Evolutionary conservation across 306 rosid genomes (phyloP), one percentile per base, ranked within the genome.

Genomic region (Gleditsia sinensis): DNA sequence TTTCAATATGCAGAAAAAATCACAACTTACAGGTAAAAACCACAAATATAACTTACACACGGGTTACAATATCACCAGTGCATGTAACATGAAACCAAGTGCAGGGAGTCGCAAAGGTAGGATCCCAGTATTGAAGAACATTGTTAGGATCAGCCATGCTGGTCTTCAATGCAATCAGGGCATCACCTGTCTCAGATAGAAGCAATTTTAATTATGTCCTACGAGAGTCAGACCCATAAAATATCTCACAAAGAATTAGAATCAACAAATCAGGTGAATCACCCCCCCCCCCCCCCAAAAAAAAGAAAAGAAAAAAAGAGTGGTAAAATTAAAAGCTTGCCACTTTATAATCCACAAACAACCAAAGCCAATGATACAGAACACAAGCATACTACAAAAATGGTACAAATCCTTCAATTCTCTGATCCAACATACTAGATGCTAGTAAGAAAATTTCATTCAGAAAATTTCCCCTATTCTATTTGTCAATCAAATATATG

Each of bases 71-170:
- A 25, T 88, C 92, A 30, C 83, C 78, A 56, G 86, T 88, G 84
- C 99, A 94, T 17, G 96, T 87, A 61, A 94, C 97, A 50, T 94
- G 96, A 76, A 92, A 94, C 99, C 99, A 94, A 1, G 98, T 90
- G 70, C 98, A 94, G 61, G 99, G 99, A 88, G 90, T 90, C 62
- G 90, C 96, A 23, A 92, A 96, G 12, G 96, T 88, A 20, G 95
- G 77, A 86, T 92, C 96, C 99, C 99, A 94, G 79, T 93, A 92
- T 76, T 90, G 96, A 58, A 94, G 84, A 75, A 90, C 96, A 74
- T 85, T 90, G 72, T 90, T 90, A 68, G 99, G 98, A 86, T 94
- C 99, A n/a, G 6, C 71, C 81, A 94, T 66, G 81, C 51, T 82
- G 74, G 86, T 82, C 86, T 82, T 94, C 84, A 94, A 82, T 16